Evolutionary conservation across 1,139 yeast species (phyloP), one percentile per base, ranked within the genome.

Genomic region (Meyerozyma elateridarum): DNA sequence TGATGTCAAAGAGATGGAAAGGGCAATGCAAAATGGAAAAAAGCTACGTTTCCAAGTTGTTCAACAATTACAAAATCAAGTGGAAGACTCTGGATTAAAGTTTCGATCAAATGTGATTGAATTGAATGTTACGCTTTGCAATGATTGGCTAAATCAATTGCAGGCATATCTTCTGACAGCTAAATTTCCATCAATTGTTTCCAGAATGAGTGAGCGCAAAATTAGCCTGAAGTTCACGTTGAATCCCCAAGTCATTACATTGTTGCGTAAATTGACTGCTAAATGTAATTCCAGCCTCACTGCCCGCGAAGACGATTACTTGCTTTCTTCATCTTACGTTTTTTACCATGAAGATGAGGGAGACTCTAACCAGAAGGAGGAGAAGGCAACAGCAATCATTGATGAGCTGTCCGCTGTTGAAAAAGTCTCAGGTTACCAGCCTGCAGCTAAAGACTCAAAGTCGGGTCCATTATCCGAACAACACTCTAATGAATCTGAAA

Each of bases 91-190:
- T 3, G 59, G 57, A 1, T 48, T 64, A 17, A 41, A 45, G 15
- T 54, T 61, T 31, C 45, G 51, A 22, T 29, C 44, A 4, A 32
- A 39, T 30, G 48, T 46, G 2, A 41, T 55, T 1, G 29, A 17
- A 6, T 26, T 5, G 13, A 42, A 49, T 21, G 32, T 52, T 26
- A 35, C 41, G 14, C 39, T 40, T 9, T 52, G 63, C 5, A 74
- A 68, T 31, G 52, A 52, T 2, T 78, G 84, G 82, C 48, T 70
- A 6, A 29, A 36, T 6, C 28, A 33, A 3, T 8, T 24, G n/a
- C 8, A 24, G 4, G 9, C 14, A 6, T 24, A 15, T 13, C 27
- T 24, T 9, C 18, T 15, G 27, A 24, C 8, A 4, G 27, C 15
- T 7, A 13, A 24, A 11, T 24, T 9, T 18, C 27, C 27, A n/a